Evolutionary conservation across 495 filamentous ascomycete species (phyloP).

Genomic region (Lophiotrema nucula): DNA sequence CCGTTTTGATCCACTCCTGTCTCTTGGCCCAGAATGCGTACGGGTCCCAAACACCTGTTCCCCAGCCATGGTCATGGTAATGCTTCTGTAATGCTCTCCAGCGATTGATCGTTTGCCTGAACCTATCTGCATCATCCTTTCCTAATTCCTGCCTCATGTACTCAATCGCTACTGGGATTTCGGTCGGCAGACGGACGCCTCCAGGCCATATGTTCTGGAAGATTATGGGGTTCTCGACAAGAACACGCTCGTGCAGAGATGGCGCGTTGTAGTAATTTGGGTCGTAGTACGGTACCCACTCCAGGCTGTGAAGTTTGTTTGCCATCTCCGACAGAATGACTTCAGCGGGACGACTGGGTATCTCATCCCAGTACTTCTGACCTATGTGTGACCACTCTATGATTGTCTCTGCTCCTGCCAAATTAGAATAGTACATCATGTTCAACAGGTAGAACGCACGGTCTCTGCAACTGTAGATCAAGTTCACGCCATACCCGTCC

Average conservation of each 20-base stretch:
- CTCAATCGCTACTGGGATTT: neutral
- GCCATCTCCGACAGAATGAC: neutral
- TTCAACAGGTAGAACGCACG: neutral
- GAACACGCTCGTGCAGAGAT: neutral
- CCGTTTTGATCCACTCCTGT: neutral
- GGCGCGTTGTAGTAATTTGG: neutral
- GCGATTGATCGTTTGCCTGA: neutral
- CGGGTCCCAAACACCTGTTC: neutral
- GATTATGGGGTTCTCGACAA: constrained; percentile 1
- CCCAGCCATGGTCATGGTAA: neutral
- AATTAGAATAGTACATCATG: neutral
- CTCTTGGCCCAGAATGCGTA: neutral
- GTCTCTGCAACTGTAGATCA: neutral
- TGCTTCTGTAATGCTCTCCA: constrained; percentile 1
- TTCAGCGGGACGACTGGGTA: neutral
- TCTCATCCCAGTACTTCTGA: neutral
- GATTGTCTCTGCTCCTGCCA: neutral
- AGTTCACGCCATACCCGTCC: neutral
- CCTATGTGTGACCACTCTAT: constrained; percentile 1
- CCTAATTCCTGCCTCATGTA: neutral
- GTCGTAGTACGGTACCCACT: constrained; percentile 2
- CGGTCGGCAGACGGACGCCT: neutral
- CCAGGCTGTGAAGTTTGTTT: neutral
- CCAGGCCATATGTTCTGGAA: constrained; percentile 2
- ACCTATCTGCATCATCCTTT: neutral